These are phyloP conservation scores for Nothophaeocryptopus gaeumannii DNA, from an alignment of 2,329 filamentous ascomycete species.

Conservation along the genomic window DNA sequence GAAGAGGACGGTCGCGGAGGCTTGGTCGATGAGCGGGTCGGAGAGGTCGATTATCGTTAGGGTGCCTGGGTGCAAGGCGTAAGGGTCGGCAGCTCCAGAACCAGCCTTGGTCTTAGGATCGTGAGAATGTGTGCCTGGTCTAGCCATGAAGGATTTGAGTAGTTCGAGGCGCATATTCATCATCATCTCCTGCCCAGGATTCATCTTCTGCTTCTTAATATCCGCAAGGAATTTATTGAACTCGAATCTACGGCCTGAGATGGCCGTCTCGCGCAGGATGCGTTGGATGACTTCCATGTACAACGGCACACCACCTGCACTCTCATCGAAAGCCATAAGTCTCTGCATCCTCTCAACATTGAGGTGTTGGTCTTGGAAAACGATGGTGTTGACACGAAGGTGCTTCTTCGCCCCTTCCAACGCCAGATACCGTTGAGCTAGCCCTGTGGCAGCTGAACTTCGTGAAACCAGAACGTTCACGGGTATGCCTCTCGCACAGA, in stretches of 20 bases:
- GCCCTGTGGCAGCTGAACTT: conserved; percentile 44
- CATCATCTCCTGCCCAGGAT: too few species aligned
- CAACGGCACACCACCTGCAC: conserved; percentile 46
- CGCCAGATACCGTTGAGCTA: too few species aligned
- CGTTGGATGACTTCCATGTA: conserved; percentile 56
- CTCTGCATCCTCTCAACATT: conserved; percentile 54
- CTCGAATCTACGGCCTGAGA: too few species aligned
- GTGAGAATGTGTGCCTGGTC: too few species aligned
- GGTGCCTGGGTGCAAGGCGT: conserved; percentile 45
- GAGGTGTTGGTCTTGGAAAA: conserved; percentile 46
- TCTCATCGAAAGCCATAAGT: conserved; percentile 52
- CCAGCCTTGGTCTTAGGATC: too few species aligned
- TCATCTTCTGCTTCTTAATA: too few species aligned
- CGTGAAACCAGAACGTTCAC: conserved; percentile 54
- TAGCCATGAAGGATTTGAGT: too few species aligned
- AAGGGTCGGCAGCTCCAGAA: too few species aligned
- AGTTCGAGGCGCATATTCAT: too few species aligned
- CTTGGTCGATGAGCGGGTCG: conserved; percentile 67
- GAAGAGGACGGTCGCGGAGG: conserved; percentile 67
- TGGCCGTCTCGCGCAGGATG: conserved; percentile 57
- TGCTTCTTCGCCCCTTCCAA: conserved; percentile 42
- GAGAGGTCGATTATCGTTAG: conserved; percentile 70
- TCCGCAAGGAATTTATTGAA: too few species aligned
- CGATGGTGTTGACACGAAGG: conserved; percentile 47
- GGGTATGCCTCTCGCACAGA: conserved; percentile 48